Base-by-base conservation (phyloP, 176 grass and related monocot species). In the Raddia distichophylla region DNA sequence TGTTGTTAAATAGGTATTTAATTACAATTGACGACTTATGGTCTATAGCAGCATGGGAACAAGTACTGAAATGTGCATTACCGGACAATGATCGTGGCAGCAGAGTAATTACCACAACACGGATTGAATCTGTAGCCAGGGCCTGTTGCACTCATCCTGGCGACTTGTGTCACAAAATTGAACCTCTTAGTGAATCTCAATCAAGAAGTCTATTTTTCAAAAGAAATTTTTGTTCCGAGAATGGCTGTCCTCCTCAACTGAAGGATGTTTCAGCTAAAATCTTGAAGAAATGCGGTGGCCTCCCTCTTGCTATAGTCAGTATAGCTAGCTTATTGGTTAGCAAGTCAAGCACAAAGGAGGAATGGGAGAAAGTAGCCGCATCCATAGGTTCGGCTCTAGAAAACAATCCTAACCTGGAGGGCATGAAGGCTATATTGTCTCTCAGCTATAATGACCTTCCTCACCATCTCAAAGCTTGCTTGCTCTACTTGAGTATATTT, bases 371-470 rank as follows among this genome's bases (percentile, higher is more conserved):
- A 11, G 71, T 73, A 12, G 40, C 15, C 27, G 12, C 50, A 40
- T 73, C 71, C 16, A 73, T 35, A 55, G 71, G 71, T 54, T 73
- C 27, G 5, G 71, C 3, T 0, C 32, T 73, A 37, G 19, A 40
- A 56, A 70, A 37, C 8, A n/a, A 40, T 18, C 32, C 5, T 40
- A 51, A 40, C n/a, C n/a, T n/a, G n/a, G n/a, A n/a, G n/a, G n/a
- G n/a, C n/a, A n/a, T n/a, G n/a, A n/a, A n/a, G n/a, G n/a, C n/a
- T n/a, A n/a, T n/a, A n/a, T n/a, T n/a, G n/a, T 56, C 71, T 17
- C 71, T 73, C 50, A 56, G 71, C 32, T 73, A 73, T n/a, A 55
- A 15, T 54, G 71, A 73, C 18, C 71, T 73, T 56, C 71, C 71
- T 2, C 71, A 55, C 20, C 10, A 73, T 56, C 13, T 54, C 11